A percentile compares a stretch with the other conserved stretches of the same genome.
Evolutionary conservation across 768 basidiomycete genomes (phyloP).

Genomic region (Leucocoprinus birnbaumii): DNA sequence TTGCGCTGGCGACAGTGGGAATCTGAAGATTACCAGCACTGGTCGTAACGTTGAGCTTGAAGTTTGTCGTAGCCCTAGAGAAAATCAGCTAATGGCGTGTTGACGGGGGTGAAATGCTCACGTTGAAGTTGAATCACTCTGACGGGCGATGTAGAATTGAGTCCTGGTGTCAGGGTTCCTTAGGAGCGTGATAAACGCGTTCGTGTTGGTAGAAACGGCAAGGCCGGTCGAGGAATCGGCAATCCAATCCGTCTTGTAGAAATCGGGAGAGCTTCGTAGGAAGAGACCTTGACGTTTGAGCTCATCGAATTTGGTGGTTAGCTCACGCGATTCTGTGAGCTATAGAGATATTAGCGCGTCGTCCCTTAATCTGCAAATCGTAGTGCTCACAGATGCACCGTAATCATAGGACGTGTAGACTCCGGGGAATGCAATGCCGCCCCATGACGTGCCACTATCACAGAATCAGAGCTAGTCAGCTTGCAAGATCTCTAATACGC

Average conservation of each 20-base stretch:
- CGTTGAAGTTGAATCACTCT: slow-evolving; percentile 65
- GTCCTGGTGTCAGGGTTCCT: slow-evolving; percentile 65
- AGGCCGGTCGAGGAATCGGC: slow-evolving; percentile 56
- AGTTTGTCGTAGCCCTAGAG: slow-evolving; percentile 43
- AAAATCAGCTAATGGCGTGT: not conserved
- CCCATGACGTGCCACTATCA: slow-evolving; percentile 81
- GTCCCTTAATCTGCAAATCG: not conserved
- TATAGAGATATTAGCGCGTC: slow-evolving; percentile 15
- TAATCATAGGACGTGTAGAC: slow-evolving; percentile 86
- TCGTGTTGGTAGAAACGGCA: slow-evolving; percentile 34
- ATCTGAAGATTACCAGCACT: slow-evolving; percentile 49
- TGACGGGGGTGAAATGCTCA: slow-evolving; percentile 28
- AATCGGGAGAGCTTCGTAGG: slow-evolving; percentile 74
- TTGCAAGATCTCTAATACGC: slow-evolving; percentile 6
- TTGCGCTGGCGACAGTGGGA: slow-evolving; percentile 48
- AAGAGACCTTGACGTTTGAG: slow-evolving; percentile 78
- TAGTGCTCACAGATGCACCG: slow-evolving; percentile 48
- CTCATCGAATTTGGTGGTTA: slow-evolving; percentile 71
- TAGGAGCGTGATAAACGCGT: slow-evolving; percentile 59
- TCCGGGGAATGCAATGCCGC: slow-evolving; percentile 73
- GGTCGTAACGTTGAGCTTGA: slow-evolving; percentile 60
- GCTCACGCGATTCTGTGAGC: slow-evolving; percentile 63
- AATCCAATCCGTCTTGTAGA: slow-evolving; percentile 77
- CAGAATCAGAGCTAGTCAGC: not conserved
- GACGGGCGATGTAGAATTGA: slow-evolving; percentile 70